Base-by-base conservation (phyloP, 371 early-diverging fungal species). In the Chytridium lagenaria region DNA sequence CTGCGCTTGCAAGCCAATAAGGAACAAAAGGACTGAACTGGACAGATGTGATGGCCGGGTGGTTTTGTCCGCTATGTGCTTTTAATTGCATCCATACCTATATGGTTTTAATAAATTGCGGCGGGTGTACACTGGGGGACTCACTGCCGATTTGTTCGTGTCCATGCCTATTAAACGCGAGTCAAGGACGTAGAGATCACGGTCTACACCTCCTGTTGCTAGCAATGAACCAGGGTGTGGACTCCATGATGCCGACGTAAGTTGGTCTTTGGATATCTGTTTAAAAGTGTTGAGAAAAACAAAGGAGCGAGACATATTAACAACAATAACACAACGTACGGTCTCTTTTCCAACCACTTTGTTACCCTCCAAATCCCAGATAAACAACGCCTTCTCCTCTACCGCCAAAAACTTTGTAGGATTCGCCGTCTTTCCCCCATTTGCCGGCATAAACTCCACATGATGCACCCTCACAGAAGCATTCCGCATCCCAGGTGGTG, bases 11-110 rank as follows among this genome's bases (percentile, higher is more conserved):
- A 50, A 94, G 68, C 93, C 92, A 93, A 72, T 92, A 92, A 2
- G 94, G 93, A 61, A 93, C 82, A 70, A 91, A 92, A 15, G 93
- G 90, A 71, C 85, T 91, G 81, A 92, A 92, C 44, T 86, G 74
- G 2, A 89, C 83, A 50, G 89, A 87, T 2, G 80, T 85, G 12
- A 92, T 85, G 12, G 88, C 71, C 1, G 70, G 59, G 31, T 70
- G 69, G 57, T 65, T 38, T 28, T 57, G 37, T 72, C 78, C 30
- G 0, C 59, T 69, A 68, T 85, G 85, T 0, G 82, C 82, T 5
- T 78, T 39, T 16, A 66, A 59, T 0, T 65, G 70, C 44, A 68
- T 70, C 85, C 83, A 85, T 2, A 79, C 76, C 73, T 71, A 31
- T 37, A 36, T 5, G 5, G 5, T 26, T 5, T n/a, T 26, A 5